phyloP scores from a whole-genome alignment of 1,284 basidiomycete genomes.

The Meira miltonrushii region DNA sequence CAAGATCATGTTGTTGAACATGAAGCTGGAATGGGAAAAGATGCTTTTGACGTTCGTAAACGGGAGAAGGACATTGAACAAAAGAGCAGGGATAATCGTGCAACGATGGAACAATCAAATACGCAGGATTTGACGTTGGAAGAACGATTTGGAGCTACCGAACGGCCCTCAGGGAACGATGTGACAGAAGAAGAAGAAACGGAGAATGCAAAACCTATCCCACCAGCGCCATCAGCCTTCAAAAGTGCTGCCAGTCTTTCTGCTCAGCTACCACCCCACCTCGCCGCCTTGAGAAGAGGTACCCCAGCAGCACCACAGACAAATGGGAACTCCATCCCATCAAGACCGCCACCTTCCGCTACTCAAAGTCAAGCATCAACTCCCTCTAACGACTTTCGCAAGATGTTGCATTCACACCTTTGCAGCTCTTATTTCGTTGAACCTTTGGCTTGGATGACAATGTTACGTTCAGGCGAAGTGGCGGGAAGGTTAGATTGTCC shows the following conservation, averaged over 20 bases:
- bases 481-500: conserved; percentile 86
- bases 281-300: conserved; percentile 35
- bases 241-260: conserved; percentile 32
- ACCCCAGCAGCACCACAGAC: no score
- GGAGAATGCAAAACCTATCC: not conserved
- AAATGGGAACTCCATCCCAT: no score
- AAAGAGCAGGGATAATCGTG: conserved; percentile 4
- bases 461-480: conserved; percentile 67
- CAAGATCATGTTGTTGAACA: conserved; percentile 46
- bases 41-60: conserved; percentile 38
- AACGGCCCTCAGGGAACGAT: no score
- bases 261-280: conserved; percentile 34
- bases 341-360: no score
- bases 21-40: conserved; percentile 40
- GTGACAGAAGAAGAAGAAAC: not conserved
- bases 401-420: conserved; percentile 56
- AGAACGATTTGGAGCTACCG: not conserved
- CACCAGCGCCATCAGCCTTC: conserved; percentile 1
- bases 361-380: not conserved
- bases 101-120: conserved; percentile 1
- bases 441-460: conserved; percentile 96
- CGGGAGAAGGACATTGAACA: conserved; percentile 12
- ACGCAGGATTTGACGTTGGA: not conserved
- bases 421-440: conserved; percentile 96
- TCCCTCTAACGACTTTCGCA: not conserved